A percentile compares a stretch with the other conserved stretches of the same genome.
Conservation (phyloP, 139 green algal species). For the Chlorella sorokiniana region DNA sequence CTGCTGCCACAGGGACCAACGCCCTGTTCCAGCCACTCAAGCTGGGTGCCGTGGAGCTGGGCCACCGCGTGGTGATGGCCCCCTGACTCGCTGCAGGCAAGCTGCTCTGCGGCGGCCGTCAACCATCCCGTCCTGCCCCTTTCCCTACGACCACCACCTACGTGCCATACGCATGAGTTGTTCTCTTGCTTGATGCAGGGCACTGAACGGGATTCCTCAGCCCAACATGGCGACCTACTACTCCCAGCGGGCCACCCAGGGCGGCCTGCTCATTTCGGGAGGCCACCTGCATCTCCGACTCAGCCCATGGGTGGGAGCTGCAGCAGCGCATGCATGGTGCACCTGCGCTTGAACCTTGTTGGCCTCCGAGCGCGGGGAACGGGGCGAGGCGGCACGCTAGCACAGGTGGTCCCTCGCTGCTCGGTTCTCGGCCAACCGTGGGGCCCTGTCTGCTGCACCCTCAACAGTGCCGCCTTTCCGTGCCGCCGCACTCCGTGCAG, state of each 20-base stretch:
- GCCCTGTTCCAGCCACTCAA: constrained; percentile 7
- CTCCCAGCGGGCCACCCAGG: constrained; percentile 60
- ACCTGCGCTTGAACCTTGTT: neutral
- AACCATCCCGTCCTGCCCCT: neutral
- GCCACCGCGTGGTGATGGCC: neutral
- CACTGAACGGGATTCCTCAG: too few relatives aligned
- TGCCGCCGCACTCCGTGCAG: constrained; percentile 22
- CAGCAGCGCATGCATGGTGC: constrained; percentile 25
- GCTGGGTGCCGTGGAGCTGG: neutral
- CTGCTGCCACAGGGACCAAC: neutral
- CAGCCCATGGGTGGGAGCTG: constrained; percentile 52
- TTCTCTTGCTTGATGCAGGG: too few relatives aligned
- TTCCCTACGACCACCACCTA: too few relatives aligned
- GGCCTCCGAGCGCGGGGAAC: neutral
- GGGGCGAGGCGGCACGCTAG: too few relatives aligned
- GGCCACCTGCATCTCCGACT: constrained; percentile 42
- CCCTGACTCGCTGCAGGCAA: neutral
- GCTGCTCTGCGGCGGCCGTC: neutral
- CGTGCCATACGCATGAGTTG: too few relatives aligned
- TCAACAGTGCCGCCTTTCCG: neutral
- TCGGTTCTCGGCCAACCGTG: too few relatives aligned
- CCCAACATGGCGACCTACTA: constrained; percentile 52
- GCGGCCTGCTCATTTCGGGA: constrained; percentile 75
- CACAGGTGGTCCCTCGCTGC: too few relatives aligned
- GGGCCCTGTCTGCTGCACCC: neutral